Evolutionary conservation across 2,329 filamentous ascomycete genomes (phyloP), one percentile per base, ranked within the genome.

Genomic region (Fusarium sororula): DNA sequence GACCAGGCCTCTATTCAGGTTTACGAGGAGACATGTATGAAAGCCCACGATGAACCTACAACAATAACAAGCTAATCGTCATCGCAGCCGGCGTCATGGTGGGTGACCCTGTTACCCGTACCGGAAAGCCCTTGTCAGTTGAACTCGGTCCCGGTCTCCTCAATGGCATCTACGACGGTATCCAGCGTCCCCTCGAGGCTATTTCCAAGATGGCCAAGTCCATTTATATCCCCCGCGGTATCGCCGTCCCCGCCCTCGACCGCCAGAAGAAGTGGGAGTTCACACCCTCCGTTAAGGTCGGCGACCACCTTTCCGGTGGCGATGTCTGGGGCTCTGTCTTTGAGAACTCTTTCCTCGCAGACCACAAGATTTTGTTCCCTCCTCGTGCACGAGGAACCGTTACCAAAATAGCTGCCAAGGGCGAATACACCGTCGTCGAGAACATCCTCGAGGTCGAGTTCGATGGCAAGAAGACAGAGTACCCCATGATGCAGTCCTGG

Each of bases 91-190:
- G 96, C 86, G 93, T 99, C 77, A 97, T 91, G 77, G 95, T 99
- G 76, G 96, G 96, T 81, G 96, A 99, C 82, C 96, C 96, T 57
- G 96, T 99, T 77, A 80, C 86, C 70, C 91, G 96, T 80, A 98
- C 96, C 66, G 94, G 95, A 84, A 98, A 98, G 89, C 96, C 96
- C 74, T 88, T 99, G 63, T 98, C 96, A 66, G 96, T 99, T 84
- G 96, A 99, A 85, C 92, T 99, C 54, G 96, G 96, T 57, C 96
- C 96, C 74, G 96, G 96, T 82, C 88, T 99, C 83, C 94, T 99
- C 90, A 96, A 98, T 86, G 98, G 96, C 77, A 99, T 99, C 84
- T 99, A 98, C 88, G 96, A 99, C 83, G 96, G 96, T 87, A 99
- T 99, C 80, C 96, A 99, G 85, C 92, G 96, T 82, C 96, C 96